Base-by-base conservation (phyloP, 352 stramenopile genomes). In the Phytophthora pinifolia region DNA sequence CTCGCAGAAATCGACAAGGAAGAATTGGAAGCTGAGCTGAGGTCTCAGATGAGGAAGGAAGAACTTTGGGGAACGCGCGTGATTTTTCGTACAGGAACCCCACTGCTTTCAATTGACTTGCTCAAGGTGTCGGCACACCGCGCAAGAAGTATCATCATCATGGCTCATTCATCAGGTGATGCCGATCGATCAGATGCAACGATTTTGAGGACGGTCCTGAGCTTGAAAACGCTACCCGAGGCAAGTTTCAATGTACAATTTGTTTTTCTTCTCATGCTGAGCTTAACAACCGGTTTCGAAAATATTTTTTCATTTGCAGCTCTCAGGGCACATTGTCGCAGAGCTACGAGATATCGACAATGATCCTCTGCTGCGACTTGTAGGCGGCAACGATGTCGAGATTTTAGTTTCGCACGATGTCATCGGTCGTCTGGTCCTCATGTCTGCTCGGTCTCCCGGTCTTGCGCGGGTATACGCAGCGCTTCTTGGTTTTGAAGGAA, bases 331-430 rank as follows among this genome's bases (percentile, higher is more conserved):
- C 39, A 91, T 96, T 20, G 87, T 97, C 4, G 86, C 84, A 9
- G 88, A 97, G 50, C 62, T 96, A 34, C 74, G 86, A 3, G 88
- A 97, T 47, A 82, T 96, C 13, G 88, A 97, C 61, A 97, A 96
- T 54, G 74, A 92, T 14, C 74, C 83, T 13, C 56, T 96, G 18
- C 66, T 96, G 15, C 50, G 76, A 14, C 72, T 96, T 9, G 86
- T 96, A 13, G 86, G 80, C 3, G 82, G 82, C 14, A 68, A 92
- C 34, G 67, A 83, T 9, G 75, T 94, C 1, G 86, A 97, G 49
- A 92, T 89, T 2, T 43, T 96, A 2, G 87, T 94, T 12, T 93
- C 83, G 1, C 83, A 96, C 44, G 87, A 96, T 53, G 79, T 96
- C n/a, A 94, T 97, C 38, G 87, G 88, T 0, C 77, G 86, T 9